Conservation (phyloP, 768 basidiomycete genomes). For the Amanita pallidorosea region DNA sequence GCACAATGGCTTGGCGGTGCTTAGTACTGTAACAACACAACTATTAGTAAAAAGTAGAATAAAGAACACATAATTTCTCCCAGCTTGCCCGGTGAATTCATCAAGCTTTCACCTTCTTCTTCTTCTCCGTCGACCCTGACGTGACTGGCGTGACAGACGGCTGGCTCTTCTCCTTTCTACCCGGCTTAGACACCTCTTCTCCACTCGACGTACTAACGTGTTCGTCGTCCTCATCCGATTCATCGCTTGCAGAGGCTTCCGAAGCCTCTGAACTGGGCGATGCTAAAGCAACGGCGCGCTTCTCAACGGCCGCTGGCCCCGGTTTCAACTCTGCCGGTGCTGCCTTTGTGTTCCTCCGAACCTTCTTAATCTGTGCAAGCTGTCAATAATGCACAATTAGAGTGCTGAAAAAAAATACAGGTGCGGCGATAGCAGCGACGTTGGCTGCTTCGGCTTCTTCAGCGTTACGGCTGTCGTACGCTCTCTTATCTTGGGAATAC, state of each 20-base stretch:
- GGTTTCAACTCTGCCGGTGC: constrained; percentile 15
- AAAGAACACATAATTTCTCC: background rate
- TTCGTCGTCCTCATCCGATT: constrained; percentile 27
- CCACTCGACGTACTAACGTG: constrained; percentile 10
- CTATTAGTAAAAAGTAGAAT: constrained; percentile 4
- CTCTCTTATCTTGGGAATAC: constrained; percentile 53
- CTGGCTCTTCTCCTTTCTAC: background rate
- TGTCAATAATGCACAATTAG: constrained; percentile 3
- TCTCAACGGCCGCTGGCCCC: constrained; percentile 10
- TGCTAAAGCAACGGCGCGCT: constrained; percentile 9
- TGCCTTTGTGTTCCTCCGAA: constrained; percentile 11
- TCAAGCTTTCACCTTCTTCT: background rate
- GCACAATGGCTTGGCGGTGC: background rate
- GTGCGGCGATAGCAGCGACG: constrained; percentile 25
- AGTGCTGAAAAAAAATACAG: constrained; percentile 15
- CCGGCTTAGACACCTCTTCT: background rate
- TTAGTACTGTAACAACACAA: background rate
- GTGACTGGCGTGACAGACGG: constrained; percentile 3
- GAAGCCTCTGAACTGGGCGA: constrained; percentile 18
- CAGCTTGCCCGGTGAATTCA: background rate
- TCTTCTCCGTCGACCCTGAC: background rate
- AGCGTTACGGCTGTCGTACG: constrained; percentile 47
- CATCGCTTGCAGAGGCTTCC: constrained; percentile 23
- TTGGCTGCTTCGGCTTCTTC: constrained; percentile 38
- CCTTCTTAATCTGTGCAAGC: constrained; percentile 21